Percentiles rank a stretch among this genome's conserved stretches.
These are phyloP conservation scores for Vigna radiata DNA, from an alignment of 306 rosid species.

Conservation along the genomic window DNA sequence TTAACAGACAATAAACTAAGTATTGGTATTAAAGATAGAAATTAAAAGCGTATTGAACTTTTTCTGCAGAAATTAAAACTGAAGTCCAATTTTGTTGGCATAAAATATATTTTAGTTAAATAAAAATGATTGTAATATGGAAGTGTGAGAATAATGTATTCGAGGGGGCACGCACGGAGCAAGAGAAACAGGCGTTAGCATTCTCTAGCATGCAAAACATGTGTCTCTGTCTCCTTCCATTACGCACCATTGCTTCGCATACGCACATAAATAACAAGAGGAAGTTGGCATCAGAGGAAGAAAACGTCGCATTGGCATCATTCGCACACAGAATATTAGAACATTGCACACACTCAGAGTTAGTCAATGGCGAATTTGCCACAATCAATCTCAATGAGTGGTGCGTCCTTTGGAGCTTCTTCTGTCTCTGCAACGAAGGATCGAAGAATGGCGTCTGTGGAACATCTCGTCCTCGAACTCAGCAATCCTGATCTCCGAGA, in stretches of 20 bases:
- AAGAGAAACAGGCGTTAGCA: background rate
- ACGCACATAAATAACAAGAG: background rate
- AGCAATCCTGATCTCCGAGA: slow-evolving; percentile 50
- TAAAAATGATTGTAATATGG: background rate
- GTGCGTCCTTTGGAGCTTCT: slow-evolving; percentile 49
- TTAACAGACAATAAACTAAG: no score
- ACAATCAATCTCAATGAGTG: slow-evolving; percentile 44
- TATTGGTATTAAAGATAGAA: no score
- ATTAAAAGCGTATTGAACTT: no score
- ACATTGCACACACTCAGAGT: background rate
- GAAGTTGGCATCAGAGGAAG: background rate
- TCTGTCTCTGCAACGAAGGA: slow-evolving; percentile 46
- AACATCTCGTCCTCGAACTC: slow-evolving; percentile 43
- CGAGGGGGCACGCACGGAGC: background rate
- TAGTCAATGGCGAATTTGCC: slow-evolving; percentile 5
- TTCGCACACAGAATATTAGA: background rate
- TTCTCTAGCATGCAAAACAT: slow-evolving; percentile 1
- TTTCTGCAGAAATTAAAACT: no score
- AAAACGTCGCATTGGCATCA: background rate
- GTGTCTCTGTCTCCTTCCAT: slow-evolving; percentile 4
- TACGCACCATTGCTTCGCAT: background rate
- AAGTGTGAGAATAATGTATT: no score
- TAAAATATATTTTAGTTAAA: background rate
- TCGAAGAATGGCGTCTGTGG: slow-evolving; percentile 61
- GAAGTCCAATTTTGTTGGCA: background rate